Conservation (phyloP, 805 yeast species). For the Candida andamanensis region DNA sequence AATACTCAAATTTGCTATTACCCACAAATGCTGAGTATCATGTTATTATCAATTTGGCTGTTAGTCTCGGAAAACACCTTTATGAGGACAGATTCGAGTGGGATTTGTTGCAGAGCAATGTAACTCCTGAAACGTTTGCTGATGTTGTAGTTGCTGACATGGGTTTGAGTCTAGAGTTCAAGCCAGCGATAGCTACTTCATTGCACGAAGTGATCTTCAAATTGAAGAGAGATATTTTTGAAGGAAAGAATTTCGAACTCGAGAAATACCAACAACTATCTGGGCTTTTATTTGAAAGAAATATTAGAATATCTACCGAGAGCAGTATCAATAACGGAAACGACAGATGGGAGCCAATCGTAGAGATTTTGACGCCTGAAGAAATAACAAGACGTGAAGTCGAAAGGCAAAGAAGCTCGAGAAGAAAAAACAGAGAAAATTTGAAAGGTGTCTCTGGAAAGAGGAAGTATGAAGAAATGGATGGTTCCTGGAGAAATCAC, state of each 20-base stretch:
- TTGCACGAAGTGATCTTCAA: constrained; percentile 74
- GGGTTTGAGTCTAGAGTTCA: constrained; percentile 80
- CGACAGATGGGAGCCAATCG: constrained; percentile 80
- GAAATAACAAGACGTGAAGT: constrained; percentile 94
- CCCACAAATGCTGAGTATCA: constrained; percentile 57
- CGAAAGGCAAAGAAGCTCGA: constrained; percentile 85
- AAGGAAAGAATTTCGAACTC: constrained; percentile 36
- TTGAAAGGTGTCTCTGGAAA: constrained; percentile 43
- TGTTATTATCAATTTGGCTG: constrained; percentile 74
- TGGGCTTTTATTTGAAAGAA: constrained; percentile 40
- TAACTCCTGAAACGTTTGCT: constrained; percentile 85
- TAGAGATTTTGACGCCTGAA: constrained; percentile 82
- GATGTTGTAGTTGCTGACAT: constrained; percentile 74
- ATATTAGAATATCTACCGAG: constrained; percentile 47
- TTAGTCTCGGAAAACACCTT: constrained; percentile 75
- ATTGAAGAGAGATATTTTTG: constrained; percentile 72
- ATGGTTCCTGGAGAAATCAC: constrained; percentile 16
- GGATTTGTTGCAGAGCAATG: constrained; percentile 56
- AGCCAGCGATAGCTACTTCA: constrained; percentile 84
- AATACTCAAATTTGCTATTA: constrained; percentile 57
- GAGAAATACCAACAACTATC: constrained; percentile 39
- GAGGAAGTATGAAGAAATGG: constrained; percentile 52
- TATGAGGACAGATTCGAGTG: constrained; percentile 94
- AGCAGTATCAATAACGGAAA: constrained; percentile 71
- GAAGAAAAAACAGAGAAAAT: constrained; percentile 90